phyloP scores from a whole-genome alignment of 768 basidiomycete genomes.

The Trametes maxima region DNA sequence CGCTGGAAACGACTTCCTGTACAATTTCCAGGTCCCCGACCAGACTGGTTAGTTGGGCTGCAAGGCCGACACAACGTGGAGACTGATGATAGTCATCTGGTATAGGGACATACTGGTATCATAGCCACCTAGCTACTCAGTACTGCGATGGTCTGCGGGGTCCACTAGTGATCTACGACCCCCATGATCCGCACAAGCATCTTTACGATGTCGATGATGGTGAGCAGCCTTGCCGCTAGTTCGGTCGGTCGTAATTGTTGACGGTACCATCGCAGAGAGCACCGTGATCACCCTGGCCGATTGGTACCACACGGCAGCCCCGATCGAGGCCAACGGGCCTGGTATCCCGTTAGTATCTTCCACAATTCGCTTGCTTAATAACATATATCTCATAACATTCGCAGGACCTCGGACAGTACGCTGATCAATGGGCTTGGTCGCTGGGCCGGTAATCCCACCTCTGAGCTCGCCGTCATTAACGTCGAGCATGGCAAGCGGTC shows the following conservation, averaged over 20 bases:
- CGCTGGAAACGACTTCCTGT: constrained; percentile 41
- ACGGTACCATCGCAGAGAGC: constrained; percentile 33
- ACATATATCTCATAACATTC: background rate
- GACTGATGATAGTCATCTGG: background rate
- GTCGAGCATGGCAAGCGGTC: constrained; percentile 39
- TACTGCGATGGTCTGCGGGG: constrained; percentile 50
- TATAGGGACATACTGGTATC: constrained; percentile 42
- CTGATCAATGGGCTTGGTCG: constrained; percentile 56
- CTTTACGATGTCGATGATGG: constrained; percentile 38
- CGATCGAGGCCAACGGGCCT: constrained; percentile 15
- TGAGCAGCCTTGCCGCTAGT: constrained; percentile 1
- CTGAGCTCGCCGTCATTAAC: constrained; percentile 40
- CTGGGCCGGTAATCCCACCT: constrained; percentile 36
- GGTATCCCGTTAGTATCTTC: constrained; percentile 9
- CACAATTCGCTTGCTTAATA: background rate
- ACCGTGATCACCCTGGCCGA: constrained; percentile 53
- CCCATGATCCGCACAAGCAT: constrained; percentile 30
- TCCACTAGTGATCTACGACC: constrained; percentile 37
- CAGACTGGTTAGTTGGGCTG: constrained; percentile 28
- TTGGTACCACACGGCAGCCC: constrained; percentile 40
- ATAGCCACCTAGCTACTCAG: constrained; percentile 44
- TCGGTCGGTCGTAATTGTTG: background rate
- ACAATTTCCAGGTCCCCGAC: constrained; percentile 36
- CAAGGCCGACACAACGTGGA: background rate
- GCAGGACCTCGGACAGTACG: constrained; percentile 35